Base-by-base conservation (phyloP, 2,329 filamentous ascomycete species). In the Alternaria arbusti region DNA sequence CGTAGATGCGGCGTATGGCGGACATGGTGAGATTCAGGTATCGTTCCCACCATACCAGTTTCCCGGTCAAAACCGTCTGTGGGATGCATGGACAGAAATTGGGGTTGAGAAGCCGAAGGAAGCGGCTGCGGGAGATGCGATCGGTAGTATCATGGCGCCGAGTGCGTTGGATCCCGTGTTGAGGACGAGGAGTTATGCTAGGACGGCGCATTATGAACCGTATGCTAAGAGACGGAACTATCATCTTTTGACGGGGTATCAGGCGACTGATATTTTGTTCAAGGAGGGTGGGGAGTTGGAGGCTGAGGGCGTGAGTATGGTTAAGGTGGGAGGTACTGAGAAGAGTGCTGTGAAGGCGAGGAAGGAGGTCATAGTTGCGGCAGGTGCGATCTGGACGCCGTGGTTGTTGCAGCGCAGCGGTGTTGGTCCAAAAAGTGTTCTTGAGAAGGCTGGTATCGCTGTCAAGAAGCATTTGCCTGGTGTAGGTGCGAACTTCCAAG, bases 401-500 rank as follows among this genome's bases (percentile, higher is more conserved):
- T 51, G 49, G 49, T 8, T 51, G 3, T 22, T 51, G 5, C 49
- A 51, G 20, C 13, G 49, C 49, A 51, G 49, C 6, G 28, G 49
- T 11, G 1, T 51, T 5, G 49, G 49, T 11, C 28, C 49, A 6
- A 32, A 51, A 10, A 32, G 54, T 66, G 9, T 44, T 1, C 64
- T 78, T 3, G 54, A 69, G 11, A 50, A 55, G 26, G 63, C 69
- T 13, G 69, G 65, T 3, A 73, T 78, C 15, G 15, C 58, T 10
- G 57, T 68, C 6, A 70, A 68, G 47, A 65, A 75, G 7, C 59
- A 74, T 25, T 50, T 78, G 0, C 72, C 73, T 1, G 61, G 68
- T 11, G 77, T 79, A 4, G 76, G 77, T 7, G 65, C 69, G 15
- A 77, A 77, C 36, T 74, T 79, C n/a, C 77, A 78, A 59, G 77